Conservation (phyloP, 2,329 filamentous ascomycete species). For the Fusarium mexicanum region DNA sequence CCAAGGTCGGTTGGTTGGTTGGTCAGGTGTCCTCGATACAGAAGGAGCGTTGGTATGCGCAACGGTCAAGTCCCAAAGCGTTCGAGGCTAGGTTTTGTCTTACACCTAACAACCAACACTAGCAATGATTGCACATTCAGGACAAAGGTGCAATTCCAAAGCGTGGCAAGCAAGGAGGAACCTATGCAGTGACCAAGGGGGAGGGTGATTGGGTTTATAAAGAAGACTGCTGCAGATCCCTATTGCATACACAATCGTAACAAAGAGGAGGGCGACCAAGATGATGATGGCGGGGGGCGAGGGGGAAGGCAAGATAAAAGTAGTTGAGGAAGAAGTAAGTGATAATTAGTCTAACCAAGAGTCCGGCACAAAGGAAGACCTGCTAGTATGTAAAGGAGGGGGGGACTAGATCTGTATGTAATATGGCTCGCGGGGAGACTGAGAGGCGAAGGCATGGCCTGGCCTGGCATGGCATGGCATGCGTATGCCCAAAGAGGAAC, state of each 20-base stretch:
- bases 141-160: not conserved
- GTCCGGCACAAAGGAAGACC: conserved; percentile 24
- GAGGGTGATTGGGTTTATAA: conserved; percentile 1
- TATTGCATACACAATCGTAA: conserved; percentile 2
- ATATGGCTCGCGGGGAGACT: not conserved
- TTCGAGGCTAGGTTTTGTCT: not conserved
- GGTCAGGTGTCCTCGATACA: not conserved
- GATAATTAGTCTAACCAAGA: conserved; percentile 10
- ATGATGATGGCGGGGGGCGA: conserved; percentile 19
- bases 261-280: conserved; percentile 18
- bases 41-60: conserved; percentile 18
- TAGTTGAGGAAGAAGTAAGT: not conserved
- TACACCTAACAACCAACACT: not conserved
- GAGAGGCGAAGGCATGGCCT: not conserved
- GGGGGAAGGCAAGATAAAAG: conserved; percentile 32
- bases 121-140: not conserved
- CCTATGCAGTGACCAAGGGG: not conserved
- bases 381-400: not conserved
- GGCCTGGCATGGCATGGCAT: not conserved
- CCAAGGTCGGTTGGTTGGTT: not conserved
- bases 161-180: not conserved
- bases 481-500: conserved; percentile 21
- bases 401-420: conserved; percentile 5
- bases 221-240: conserved; percentile 12
- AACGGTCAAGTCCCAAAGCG: not conserved